These are phyloP conservation scores for Suillus subluteus DNA, from an alignment of 768 basidiomycete species.

Conservation along the genomic window DNA sequence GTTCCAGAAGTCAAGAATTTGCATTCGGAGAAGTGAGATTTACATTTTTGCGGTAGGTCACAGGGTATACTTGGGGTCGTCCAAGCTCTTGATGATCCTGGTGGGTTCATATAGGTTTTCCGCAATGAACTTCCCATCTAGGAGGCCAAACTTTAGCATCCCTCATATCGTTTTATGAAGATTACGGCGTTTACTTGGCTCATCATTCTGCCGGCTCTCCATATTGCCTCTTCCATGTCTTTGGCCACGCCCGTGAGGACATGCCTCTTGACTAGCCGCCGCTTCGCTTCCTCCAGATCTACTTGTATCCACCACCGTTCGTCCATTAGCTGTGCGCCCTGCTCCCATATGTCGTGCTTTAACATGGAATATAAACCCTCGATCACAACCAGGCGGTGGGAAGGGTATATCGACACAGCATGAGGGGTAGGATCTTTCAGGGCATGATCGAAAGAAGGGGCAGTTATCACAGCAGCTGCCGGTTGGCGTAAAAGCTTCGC, in stretches of 20 bases:
- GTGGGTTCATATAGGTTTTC: constrained; percentile 45
- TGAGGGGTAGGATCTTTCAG: constrained; percentile 81
- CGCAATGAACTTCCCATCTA: constrained; percentile 49
- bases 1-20: background rate
- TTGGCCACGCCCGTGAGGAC: constrained; percentile 76
- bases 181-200: constrained; percentile 59
- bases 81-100: constrained; percentile 42
- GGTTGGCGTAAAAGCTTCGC: constrained; percentile 55
- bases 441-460: constrained; percentile 87
- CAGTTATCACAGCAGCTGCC: constrained; percentile 45
- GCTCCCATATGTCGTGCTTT: constrained; percentile 70
- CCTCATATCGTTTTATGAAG: background rate
- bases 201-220: constrained; percentile 79
- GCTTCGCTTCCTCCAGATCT: constrained; percentile 55
- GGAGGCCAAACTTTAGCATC: constrained; percentile 13
- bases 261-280: constrained; percentile 71
- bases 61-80: constrained; percentile 38
- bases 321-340: constrained; percentile 67
- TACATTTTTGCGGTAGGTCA: background rate
- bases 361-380: constrained; percentile 92
- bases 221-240: constrained; percentile 62
- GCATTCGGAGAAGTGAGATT: background rate
- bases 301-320: constrained; percentile 78
- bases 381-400: constrained; percentile 80
- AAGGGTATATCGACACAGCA: constrained; percentile 56